A percentile compares a stretch with the other conserved stretches of the same genome.
Conservation (phyloP, 2,329 filamentous ascomycete genomes). For the Amauroascus niger region DNA sequence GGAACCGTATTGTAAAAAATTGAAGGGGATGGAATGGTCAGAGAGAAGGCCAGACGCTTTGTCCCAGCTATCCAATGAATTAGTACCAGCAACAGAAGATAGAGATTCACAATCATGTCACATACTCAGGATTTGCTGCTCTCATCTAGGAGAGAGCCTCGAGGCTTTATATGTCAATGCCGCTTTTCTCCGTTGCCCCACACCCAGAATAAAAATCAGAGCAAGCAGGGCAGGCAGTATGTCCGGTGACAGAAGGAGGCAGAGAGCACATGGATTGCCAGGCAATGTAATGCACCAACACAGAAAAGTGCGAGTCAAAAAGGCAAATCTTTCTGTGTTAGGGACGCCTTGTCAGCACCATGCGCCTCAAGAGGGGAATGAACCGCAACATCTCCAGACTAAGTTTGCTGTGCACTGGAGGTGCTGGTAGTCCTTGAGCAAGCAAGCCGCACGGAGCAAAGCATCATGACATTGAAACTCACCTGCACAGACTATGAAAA, state of each 20-base stretch:
- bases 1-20: not conserved
- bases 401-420: not conserved
- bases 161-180: slow-evolving; percentile 4
- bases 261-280: not conserved
- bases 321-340: not conserved
- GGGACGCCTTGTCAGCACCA: slow-evolving; percentile 1
- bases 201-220: not conserved
- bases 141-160: slow-evolving; percentile 4
- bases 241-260: not conserved
- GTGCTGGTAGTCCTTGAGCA: not conserved
- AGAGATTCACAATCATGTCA: not conserved
- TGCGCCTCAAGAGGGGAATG: not conserved
- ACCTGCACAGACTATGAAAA: slow-evolving; percentile 1
- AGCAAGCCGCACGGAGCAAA: slow-evolving; percentile 1
- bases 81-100: not conserved
- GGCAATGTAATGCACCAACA: not conserved
- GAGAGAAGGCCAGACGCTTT: not conserved
- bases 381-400: not conserved
- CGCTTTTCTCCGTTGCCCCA: not conserved
- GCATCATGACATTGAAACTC: not conserved
- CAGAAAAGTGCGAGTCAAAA: not conserved
- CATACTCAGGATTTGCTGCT: slow-evolving; percentile 4
- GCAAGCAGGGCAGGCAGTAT: slow-evolving; percentile 6
- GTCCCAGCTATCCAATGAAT: not conserved
- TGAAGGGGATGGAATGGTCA: not conserved